Conservation (phyloP, 257 asterid genomes). For the Jaltomata sinuosa region DNA sequence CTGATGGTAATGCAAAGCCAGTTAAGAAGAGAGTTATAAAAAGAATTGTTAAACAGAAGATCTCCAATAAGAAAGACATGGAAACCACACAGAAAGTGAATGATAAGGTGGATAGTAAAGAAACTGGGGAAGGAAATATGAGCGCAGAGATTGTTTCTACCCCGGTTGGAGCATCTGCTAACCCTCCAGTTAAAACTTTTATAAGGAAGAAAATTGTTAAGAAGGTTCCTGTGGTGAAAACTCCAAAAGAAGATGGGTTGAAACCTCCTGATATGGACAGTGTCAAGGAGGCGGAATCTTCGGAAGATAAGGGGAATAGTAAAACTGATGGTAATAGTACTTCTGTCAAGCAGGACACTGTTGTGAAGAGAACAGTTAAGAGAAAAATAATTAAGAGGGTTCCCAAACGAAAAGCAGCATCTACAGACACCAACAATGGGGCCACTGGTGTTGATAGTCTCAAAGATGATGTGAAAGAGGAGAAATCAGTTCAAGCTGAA, state of each 20-base stretch:
- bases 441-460: conserved; percentile 12
- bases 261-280: conserved; percentile 24
- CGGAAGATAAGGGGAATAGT: conserved; percentile 28
- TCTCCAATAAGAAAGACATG: conserved; percentile 11
- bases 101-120: conserved; percentile 30
- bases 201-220: conserved; percentile 50
- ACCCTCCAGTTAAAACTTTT: conserved; percentile 45
- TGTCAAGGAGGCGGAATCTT: conserved; percentile 24
- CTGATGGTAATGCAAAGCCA: conserved; percentile 36
- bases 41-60: conserved; percentile 32
- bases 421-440: conserved; percentile 29
- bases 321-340: conserved; percentile 24
- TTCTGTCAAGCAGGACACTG: conserved; percentile 28
- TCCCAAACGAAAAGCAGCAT: conserved; percentile 44
- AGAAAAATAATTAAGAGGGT: conserved; percentile 70
- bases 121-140: conserved; percentile 23
- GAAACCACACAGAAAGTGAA: conserved; percentile 4
- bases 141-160: conserved; percentile 32
- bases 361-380: conserved; percentile 50
- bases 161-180: conserved; percentile 38
- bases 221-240: conserved; percentile 24
- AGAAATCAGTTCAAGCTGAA: conserved; percentile 19
- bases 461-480: conserved; percentile 25
- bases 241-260: conserved; percentile 25
- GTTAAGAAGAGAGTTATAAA: conserved; percentile 75